Evolutionary conservation across 2,329 filamentous ascomycete species (phyloP).

Genomic region (Xylariaceae sp.): DNA sequence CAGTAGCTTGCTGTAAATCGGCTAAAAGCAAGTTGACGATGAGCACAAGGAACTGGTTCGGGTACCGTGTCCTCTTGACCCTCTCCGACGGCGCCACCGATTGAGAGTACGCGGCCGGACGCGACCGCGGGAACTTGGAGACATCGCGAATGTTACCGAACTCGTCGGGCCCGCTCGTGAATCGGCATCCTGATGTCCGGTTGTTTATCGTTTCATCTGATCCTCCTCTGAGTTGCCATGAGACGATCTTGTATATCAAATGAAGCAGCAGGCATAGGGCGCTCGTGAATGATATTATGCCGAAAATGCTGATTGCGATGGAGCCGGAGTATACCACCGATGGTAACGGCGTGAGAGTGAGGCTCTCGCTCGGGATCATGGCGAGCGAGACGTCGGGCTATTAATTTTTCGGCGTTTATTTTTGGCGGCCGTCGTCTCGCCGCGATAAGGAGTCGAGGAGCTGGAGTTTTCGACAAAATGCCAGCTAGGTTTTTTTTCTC

Average conservation of each 20-base stretch:
- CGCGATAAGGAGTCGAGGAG: background rate
- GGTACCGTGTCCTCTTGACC: slow-evolving; percentile 19
- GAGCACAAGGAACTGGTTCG: slow-evolving; percentile 64
- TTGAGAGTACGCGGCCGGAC: slow-evolving; percentile 4
- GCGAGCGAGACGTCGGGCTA: background rate
- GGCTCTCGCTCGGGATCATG: slow-evolving; percentile 5
- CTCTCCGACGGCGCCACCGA: slow-evolving; percentile 11
- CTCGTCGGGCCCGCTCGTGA: slow-evolving; percentile 15
- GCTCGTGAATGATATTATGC: slow-evolving; percentile 35
- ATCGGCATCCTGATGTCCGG: slow-evolving; percentile 14
- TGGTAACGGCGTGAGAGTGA: slow-evolving; percentile 34
- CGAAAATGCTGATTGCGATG: slow-evolving; percentile 35
- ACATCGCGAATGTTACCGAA: slow-evolving; percentile 18
- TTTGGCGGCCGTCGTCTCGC: slow-evolving; percentile 1
- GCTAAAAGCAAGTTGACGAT: slow-evolving; percentile 65
- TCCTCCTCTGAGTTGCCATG: slow-evolving; percentile 29
- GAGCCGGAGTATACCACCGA: slow-evolving; percentile 34
- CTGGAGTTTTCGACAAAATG: background rate
- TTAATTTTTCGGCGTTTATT: background rate
- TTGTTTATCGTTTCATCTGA: background rate
- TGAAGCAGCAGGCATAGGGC: slow-evolving; percentile 32
- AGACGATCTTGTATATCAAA: slow-evolving; percentile 34
- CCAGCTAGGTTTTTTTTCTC: background rate
- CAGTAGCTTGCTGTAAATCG: slow-evolving; percentile 60
- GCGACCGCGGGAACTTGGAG: slow-evolving; percentile 7